phyloP scores from a whole-genome alignment of 139 green algal species.

The Mesotaenium endlicherianum region DNA sequence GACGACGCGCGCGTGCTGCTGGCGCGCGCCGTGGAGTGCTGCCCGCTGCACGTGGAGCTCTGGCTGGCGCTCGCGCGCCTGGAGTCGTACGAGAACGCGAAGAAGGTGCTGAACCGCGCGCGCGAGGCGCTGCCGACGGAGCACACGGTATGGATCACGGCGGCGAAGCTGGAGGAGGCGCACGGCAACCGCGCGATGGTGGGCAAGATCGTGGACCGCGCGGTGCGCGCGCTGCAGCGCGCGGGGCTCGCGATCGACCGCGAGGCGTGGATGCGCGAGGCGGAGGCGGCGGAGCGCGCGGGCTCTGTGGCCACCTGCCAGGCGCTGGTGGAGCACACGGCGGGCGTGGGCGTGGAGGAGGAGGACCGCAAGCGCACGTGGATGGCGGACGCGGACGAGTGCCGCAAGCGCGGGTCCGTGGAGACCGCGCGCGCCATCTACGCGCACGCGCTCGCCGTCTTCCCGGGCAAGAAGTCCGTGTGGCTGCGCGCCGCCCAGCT shows the following conservation, averaged over 20 bases:
- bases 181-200: constrained; percentile 77
- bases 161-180: constrained; percentile 94
- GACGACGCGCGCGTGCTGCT: constrained; percentile 83
- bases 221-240: constrained; percentile 68
- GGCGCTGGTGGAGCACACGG: constrained; percentile 76
- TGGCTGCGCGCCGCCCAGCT: constrained; percentile 85
- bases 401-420: constrained; percentile 62
- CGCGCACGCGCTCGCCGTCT: constrained; percentile 66
- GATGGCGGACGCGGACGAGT: constrained; percentile 86
- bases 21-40: constrained; percentile 90
- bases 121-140: constrained; percentile 89
- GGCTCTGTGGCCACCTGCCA: constrained; percentile 45
- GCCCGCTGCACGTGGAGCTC: constrained; percentile 86
- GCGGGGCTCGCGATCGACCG: constrained; percentile 86
- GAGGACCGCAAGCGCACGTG: constrained; percentile 85
- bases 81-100: constrained; percentile 89
- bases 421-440: constrained; percentile 89
- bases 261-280: constrained; percentile 83
- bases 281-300: constrained; percentile 52
- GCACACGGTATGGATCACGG: constrained; percentile 86
- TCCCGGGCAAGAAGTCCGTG: constrained; percentile 77
- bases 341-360: constrained; percentile 82
- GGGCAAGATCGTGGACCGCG: constrained; percentile 70
- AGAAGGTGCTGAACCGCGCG: constrained; percentile 94
- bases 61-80: constrained; percentile 94